These are phyloP conservation scores for Paramecium pentaurelia DNA, from an alignment of 73 alveolate species.

Conservation along the genomic window DNA sequence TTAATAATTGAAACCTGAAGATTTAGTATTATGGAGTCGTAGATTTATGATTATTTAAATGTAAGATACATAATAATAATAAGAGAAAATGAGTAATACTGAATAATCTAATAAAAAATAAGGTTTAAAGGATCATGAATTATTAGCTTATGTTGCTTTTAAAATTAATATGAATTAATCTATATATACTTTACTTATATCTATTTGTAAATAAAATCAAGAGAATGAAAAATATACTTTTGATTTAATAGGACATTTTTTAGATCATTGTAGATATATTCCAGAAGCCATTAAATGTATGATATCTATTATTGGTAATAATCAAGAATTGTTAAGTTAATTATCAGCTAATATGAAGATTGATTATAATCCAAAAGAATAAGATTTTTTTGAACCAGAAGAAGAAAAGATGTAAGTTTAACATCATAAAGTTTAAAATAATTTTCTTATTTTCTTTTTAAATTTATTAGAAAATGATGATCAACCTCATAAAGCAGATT, in stretches of 20 bases:
- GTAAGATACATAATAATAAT: background rate
- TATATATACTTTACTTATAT: constrained; percentile 36
- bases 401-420: constrained; percentile 44
- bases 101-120: background rate
- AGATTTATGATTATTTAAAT: background rate
- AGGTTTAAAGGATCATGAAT: constrained; percentile 18
- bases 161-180: background rate
- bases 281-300: constrained; percentile 61
- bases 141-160: constrained; percentile 18
- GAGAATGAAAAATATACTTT: constrained; percentile 51
- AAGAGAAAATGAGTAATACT: constrained; percentile 5
- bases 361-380: constrained; percentile 49
- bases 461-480: constrained; percentile 29
- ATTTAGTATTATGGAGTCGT: constrained; percentile 13
- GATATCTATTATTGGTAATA: constrained; percentile 33
- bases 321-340: constrained; percentile 9
- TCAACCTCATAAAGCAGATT: background rate
- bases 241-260: constrained; percentile 28
- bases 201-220: constrained; percentile 48
- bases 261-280: constrained; percentile 47
- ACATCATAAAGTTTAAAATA: constrained; percentile 18
- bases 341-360: constrained; percentile 50
- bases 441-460: background rate
- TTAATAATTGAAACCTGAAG: constrained; percentile 5
- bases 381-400: constrained; percentile 9